Base-by-base conservation (phyloP, 2,329 filamentous ascomycete genomes). In the Fonsecaea pedrosoi region DNA sequence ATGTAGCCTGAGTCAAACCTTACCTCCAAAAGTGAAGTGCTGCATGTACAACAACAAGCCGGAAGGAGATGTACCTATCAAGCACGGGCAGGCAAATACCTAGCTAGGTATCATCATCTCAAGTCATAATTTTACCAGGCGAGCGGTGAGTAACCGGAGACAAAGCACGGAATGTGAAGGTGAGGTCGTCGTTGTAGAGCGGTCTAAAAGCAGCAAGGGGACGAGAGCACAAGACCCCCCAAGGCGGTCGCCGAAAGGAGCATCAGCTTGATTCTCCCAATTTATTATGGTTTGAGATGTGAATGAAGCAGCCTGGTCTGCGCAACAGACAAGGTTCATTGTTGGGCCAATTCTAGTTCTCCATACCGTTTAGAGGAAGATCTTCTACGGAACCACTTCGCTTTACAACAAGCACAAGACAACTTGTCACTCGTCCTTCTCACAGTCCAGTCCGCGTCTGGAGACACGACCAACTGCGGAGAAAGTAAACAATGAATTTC, bases 401-500 rank as follows among this genome's bases (percentile, higher is more conserved):
- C 9, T 50, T 13, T 10, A 25, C 18, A 25, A 25, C 18, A 25
- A 18, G 18, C 5, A 25, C 45, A 6, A 25, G 9, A 25, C n/a
- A 50, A 12, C 45, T 18, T 25, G 21, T 50, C 12, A 12, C 9
- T 18, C 8, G 40, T 18, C 45, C 8, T 13, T 50, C 25, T 21
- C 45, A 25, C 45, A 3, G 18, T 50, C 18, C 45, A 3, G 18
- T 50, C 18, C 9, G 21, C 21, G 45, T 18, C 45, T 25, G 3
- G 21, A 25, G 10, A 50, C 45, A 30, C 45, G 21, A 50, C 45
- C 21, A 13, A 50, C 18, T 55, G 54, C 48, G 45, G 59, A 34
- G 50, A 35, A 42, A 48, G 60, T 56, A 62, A 68, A 82, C 74
- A 64, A 95, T 95, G 91, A 92, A 97, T 82, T 99, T 98, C 78